Conservation (phyloP, 257 asterid species). For the Knoxia roxburghii region DNA sequence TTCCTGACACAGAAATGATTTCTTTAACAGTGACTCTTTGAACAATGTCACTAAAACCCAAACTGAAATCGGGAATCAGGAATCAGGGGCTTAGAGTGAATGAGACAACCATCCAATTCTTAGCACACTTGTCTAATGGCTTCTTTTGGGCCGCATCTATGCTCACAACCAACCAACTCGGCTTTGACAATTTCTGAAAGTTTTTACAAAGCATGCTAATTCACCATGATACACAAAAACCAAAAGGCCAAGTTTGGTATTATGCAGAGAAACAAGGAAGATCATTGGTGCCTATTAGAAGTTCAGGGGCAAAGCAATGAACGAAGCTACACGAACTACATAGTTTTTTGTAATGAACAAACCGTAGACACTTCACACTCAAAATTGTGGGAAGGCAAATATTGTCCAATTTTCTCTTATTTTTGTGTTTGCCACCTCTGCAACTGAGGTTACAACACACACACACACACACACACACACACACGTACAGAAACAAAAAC, state of each 20-base stretch:
- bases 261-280: neutral
- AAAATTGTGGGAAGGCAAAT: neutral
- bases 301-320: neutral
- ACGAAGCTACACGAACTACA: neutral
- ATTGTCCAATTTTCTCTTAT: neutral
- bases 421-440: too few species aligned
- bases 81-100: neutral
- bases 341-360: neutral
- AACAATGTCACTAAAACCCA: neutral
- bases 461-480: too few species aligned
- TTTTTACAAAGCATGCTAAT: too few species aligned
- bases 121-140: neutral
- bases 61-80: neutral
- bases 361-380: neutral
- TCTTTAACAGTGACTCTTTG: neutral
- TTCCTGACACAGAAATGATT: neutral
- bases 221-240: neutral
- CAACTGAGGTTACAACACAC: too few species aligned
- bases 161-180: too few species aligned
- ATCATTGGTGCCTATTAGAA: neutral
- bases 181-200: too few species aligned
- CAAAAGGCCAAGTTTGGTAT: neutral
- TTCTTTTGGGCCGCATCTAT: too few species aligned
- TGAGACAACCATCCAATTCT: too few species aligned
- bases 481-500: too few species aligned